Evolutionary conservation across 768 basidiomycete species (phyloP), one percentile per base, ranked within the genome.

Genomic region (Leccinum obscurum): DNA sequence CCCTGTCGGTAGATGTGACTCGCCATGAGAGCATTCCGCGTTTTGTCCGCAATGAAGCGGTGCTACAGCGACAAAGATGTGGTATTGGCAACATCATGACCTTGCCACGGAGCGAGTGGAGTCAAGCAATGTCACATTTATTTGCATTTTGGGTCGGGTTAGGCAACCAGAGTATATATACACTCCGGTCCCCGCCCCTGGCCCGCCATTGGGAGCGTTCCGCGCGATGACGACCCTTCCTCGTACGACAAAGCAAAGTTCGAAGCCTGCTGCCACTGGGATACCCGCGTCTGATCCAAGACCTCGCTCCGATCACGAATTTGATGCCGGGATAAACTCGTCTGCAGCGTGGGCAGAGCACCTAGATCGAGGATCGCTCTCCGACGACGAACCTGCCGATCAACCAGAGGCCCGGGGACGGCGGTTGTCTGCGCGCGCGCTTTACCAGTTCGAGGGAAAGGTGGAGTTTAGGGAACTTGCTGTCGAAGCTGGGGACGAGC

Each of bases 281-380:
- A 53, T 60, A 52, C 65, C 52, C 26, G 63, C 55, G 7, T 61
- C 62, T 51, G 67, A 44, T 77, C 77, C 39, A 41, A 78, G 63
- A 49, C 68, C 64, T 48, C 57, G 37, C 58, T 66, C 72, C 8
- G 64, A 66, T 41, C 58, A 66, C 44, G 83, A 84, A 54, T 91
- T 92, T 66, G 91, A 92, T 69, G 83, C 85, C 1, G 90, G 91
- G 4, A 81, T 92, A 71, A 91, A 92, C 74, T 80, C 88, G 11
- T 92, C 91, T 1, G 73, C 81, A 6, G 91, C 88, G 11, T 93
- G 90, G 91, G 87, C 89, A 24, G 87, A 84, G 59, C 81, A 84
- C 65, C 75, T 83, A 14, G 82, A 81, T 61, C 70, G 69, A 22
- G 75, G 66, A 20, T 77, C 75, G 22, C 76, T 83, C 22, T 87